phyloP scores from a whole-genome alignment of 2,329 filamentous ascomycete genomes.

The Sporothrix mexicana region DNA sequence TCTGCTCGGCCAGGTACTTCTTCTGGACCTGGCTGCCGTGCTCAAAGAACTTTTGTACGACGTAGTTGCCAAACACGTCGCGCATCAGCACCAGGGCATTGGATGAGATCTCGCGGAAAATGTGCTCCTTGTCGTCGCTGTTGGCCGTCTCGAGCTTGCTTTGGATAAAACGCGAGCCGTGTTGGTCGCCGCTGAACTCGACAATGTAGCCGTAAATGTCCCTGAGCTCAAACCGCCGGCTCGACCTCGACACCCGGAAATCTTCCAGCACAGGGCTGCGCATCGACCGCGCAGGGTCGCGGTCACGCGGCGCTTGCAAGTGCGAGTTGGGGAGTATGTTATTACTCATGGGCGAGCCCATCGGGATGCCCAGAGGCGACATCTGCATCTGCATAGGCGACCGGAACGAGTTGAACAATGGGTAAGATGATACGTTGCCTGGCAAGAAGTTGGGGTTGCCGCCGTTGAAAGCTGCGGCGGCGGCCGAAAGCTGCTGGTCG shows the following conservation, averaged over 20 bases:
- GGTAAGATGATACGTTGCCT: slow-evolving; percentile 40
- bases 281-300: slow-evolving; percentile 43
- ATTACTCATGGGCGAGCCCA: slow-evolving; percentile 40
- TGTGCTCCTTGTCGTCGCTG: slow-evolving; percentile 90
- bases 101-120: slow-evolving; percentile 84
- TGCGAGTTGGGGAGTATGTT: slow-evolving; percentile 44
- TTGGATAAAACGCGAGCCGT: slow-evolving; percentile 95
- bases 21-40: slow-evolving; percentile 95
- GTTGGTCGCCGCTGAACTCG: slow-evolving; percentile 94
- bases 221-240: slow-evolving; percentile 78
- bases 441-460: slow-evolving; percentile 20
- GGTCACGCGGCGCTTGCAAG: slow-evolving; percentile 45
- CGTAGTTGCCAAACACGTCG: slow-evolving; percentile 97
- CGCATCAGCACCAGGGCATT: slow-evolving; percentile 91
- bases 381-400: slow-evolving; percentile 45
- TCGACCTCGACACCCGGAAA: slow-evolving; percentile 73
- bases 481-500: slow-evolving; percentile 31
- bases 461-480: slow-evolving; percentile 1
- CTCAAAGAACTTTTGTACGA: slow-evolving; percentile 97
- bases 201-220: slow-evolving; percentile 88
- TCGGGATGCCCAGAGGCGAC: slow-evolving; percentile 39
- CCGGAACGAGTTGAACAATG: slow-evolving; percentile 48
- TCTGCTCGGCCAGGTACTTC: slow-evolving; percentile 79
- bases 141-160: slow-evolving; percentile 90
- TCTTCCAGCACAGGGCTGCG: slow-evolving; percentile 79